These are phyloP conservation scores for Aspergillus sp. DNA, from an alignment of 2,329 filamentous ascomycete genomes.

Conservation along the genomic window DNA sequence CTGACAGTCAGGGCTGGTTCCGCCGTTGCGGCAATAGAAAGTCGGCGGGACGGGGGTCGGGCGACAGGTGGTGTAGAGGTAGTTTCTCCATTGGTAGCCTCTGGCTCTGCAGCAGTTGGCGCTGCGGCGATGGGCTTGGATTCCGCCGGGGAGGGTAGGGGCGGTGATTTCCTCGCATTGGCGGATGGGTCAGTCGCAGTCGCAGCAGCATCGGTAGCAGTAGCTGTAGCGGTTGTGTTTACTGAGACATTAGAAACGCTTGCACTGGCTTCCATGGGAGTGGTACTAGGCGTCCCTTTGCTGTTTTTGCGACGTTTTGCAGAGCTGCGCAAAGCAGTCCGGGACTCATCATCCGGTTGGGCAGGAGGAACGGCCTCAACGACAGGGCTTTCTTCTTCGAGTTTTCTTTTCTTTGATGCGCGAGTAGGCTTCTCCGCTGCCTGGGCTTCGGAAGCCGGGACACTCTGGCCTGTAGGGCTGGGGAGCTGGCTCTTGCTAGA, in stretches of 20 bases:
- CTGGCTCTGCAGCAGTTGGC: constrained; percentile 14
- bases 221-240: constrained; percentile 27
- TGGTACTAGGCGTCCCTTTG: constrained; percentile 22
- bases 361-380: constrained; percentile 16
- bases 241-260: constrained; percentile 36
- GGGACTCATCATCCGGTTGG: constrained; percentile 16
- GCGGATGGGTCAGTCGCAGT: constrained; percentile 9
- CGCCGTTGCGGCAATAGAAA: constrained; percentile 21
- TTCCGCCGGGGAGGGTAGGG: constrained; percentile 17
- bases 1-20: constrained; percentile 17
- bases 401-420: constrained; percentile 48
- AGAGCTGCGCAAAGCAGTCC: constrained; percentile 22
- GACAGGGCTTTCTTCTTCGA: constrained; percentile 41
- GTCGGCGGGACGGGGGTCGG: constrained; percentile 29
- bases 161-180: constrained; percentile 16
- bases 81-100: constrained; percentile 9
- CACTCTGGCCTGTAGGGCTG: not conserved
- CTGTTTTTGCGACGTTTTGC: constrained; percentile 36
- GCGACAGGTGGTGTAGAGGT: constrained; percentile 29
- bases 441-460: constrained; percentile 2
- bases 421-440: constrained; percentile 13
- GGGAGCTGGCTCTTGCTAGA: constrained; percentile 8
- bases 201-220: constrained; percentile 25
- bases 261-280: constrained; percentile 10
- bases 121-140: constrained; percentile 19